These are phyloP conservation scores for Gracilariopsis chorda DNA, from an alignment of 23 red algal genomes.

Conservation along the genomic window DNA sequence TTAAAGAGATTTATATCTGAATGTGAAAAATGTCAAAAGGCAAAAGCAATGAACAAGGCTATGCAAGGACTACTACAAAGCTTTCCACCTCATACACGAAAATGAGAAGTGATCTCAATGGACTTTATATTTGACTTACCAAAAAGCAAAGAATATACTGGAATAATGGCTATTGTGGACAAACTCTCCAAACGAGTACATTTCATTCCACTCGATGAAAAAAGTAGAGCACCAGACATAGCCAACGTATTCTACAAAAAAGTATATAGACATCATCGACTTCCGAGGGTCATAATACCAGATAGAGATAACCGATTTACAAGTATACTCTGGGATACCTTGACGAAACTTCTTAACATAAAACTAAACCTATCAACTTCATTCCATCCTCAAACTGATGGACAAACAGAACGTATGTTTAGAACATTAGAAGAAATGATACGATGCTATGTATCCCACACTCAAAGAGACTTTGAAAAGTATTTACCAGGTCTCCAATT, in stretches of 20 bases:
- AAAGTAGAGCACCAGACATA: neutral
- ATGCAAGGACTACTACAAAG: neutral
- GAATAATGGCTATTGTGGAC: neutral
- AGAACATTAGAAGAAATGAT: slow-evolving; percentile 22
- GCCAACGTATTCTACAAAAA: neutral
- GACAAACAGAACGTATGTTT: slow-evolving; percentile 18
- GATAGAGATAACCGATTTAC: slow-evolving; percentile 22
- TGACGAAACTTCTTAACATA: neutral
- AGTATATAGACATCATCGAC: slow-evolving; percentile 1
- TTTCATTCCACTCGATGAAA: neutral
- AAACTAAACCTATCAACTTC: slow-evolving; percentile 13
- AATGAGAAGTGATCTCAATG: slow-evolving; percentile 42
- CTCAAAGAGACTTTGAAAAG: neutral
- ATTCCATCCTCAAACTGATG: slow-evolving; percentile 43
- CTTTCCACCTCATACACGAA: neutral
- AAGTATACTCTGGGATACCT: neutral
- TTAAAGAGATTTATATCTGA: neutral
- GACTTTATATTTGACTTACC: slow-evolving; percentile 23
- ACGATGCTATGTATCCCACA: neutral
- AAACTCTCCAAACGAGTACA: slow-evolving; percentile 6
- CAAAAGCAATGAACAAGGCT: slow-evolving; percentile 6
- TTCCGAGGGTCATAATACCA: neutral
- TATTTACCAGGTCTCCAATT: slow-evolving; percentile 25
- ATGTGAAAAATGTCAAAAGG: neutral
- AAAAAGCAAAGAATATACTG: slow-evolving; percentile 16